Evolutionary conservation across 2,329 filamentous ascomycete species (phyloP).

Genomic region (Claviceps pusilla): DNA sequence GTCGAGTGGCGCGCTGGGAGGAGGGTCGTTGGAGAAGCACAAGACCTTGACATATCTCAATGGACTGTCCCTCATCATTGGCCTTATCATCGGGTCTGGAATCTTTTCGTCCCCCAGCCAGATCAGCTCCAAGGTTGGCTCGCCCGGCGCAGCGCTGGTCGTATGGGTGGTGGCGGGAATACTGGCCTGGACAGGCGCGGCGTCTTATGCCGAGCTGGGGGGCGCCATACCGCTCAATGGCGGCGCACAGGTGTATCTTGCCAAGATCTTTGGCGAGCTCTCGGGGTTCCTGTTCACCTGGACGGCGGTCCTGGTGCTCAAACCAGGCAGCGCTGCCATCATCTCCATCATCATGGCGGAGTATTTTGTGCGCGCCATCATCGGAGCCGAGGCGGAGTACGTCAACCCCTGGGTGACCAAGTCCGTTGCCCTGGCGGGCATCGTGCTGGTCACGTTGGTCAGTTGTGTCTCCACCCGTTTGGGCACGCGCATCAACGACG

Average conservation of each 20-base stretch:
- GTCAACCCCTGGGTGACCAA: slow-evolving; percentile 85
- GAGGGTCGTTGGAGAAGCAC: slow-evolving; percentile 78
- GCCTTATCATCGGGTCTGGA: slow-evolving; percentile 86
- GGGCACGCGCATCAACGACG: slow-evolving; percentile 72
- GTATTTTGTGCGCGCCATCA: slow-evolving; percentile 77
- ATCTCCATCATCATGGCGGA: slow-evolving; percentile 97
- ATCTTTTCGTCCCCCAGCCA: slow-evolving; percentile 93
- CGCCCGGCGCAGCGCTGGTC: slow-evolving; percentile 76
- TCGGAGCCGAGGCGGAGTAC: slow-evolving; percentile 71
- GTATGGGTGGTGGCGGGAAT: slow-evolving; percentile 86
- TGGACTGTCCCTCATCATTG: slow-evolving; percentile 77
- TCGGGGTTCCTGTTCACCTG: slow-evolving; percentile 91
- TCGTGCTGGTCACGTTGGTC: slow-evolving; percentile 63
- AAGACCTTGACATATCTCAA: slow-evolving; percentile 94
- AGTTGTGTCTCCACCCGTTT: slow-evolving; percentile 86
- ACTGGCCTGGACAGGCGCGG: slow-evolving; percentile 87
- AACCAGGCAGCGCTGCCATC: slow-evolving; percentile 85
- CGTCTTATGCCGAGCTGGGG: slow-evolving; percentile 88
- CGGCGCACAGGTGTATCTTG: slow-evolving; percentile 81
- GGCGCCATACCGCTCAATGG: slow-evolving; percentile 93
- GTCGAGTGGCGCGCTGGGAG: slow-evolving; percentile 40
- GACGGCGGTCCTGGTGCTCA: slow-evolving; percentile 86
- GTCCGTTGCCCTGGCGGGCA: slow-evolving; percentile 60
- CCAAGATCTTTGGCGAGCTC: slow-evolving; percentile 91
- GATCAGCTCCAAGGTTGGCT: slow-evolving; percentile 82